Conservation (phyloP, 1,284 basidiomycete genomes). For the Ganoderma lucidum region DNA sequence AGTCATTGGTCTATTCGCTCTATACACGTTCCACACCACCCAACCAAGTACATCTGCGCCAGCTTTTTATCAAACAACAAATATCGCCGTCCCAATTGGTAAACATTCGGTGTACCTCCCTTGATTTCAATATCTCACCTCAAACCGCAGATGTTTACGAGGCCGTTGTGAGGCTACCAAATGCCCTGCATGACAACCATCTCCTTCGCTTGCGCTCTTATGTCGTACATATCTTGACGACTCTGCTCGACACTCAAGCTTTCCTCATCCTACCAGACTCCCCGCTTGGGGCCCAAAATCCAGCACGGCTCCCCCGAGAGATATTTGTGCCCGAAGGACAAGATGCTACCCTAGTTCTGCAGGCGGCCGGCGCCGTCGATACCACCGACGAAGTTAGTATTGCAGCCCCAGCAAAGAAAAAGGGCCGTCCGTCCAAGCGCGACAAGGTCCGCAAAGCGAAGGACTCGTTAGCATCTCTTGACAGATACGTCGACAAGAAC, state of each 20-base stretch:
- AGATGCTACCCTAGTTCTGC: constrained; percentile 28
- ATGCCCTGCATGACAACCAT: constrained; percentile 46
- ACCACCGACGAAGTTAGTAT: background rate
- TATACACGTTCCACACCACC: constrained; percentile 72
- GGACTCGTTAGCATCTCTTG: constrained; percentile 56
- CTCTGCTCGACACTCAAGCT: constrained; percentile 52
- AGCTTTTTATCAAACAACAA: constrained; percentile 51
- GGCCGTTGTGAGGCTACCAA: constrained; percentile 55
- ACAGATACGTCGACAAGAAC: constrained; percentile 58
- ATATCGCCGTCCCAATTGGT: constrained; percentile 69
- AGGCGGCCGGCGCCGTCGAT: background rate
- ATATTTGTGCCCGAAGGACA: constrained; percentile 54
- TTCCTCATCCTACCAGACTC: constrained; percentile 69
- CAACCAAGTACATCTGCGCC: constrained; percentile 66
- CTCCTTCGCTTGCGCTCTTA: constrained; percentile 57
- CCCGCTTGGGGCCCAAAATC: constrained; percentile 59
- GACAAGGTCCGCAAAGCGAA: constrained; percentile 65
- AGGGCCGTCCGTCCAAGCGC: constrained; percentile 70
- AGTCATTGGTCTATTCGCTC: constrained; percentile 66
- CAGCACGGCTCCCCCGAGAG: constrained; percentile 70
- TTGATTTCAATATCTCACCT: constrained; percentile 14
- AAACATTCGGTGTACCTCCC: constrained; percentile 32
- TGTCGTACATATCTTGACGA: constrained; percentile 54
- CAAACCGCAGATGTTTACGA: constrained; percentile 58
- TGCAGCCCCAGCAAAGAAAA: constrained; percentile 54